phyloP scores from a whole-genome alignment of 768 basidiomycete genomes.

The Rhizopogon rudus region DNA sequence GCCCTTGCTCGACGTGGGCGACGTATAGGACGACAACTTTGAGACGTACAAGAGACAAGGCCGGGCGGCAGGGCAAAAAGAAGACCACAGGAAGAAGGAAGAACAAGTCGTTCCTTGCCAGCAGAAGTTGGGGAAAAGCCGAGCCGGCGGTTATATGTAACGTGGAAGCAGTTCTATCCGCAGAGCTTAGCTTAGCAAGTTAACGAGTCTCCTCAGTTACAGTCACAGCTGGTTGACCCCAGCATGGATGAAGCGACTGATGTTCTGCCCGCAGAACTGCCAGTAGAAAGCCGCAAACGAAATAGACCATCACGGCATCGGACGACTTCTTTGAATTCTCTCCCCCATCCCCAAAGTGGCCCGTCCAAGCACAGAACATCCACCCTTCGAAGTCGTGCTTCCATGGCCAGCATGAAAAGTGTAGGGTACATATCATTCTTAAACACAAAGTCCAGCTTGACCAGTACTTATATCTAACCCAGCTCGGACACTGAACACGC shows the following conservation, averaged over 20 bases:
- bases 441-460: neutral
- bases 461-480: neutral
- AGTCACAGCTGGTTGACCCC: neutral
- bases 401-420: slow-evolving; percentile 9
- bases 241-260: neutral
- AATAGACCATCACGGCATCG: slow-evolving; percentile 3
- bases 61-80: no score
- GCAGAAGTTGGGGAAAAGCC: no score
- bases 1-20: no score
- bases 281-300: neutral
- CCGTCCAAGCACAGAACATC: slow-evolving; percentile 4
- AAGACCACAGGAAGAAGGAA: no score
- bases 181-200: neutral
- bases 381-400: slow-evolving; percentile 13
- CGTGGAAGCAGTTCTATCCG: no score
- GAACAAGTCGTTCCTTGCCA: no score
- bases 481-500: slow-evolving; percentile 25
- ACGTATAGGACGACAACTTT: no score
- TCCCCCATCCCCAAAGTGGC: slow-evolving; percentile 3
- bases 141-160: no score
- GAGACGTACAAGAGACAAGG: no score
- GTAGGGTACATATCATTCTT: slow-evolving; percentile 10
- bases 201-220: neutral
- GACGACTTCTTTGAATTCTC: slow-evolving; percentile 12
- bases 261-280: neutral